Conservation (phyloP, 371 early-diverging fungal species). For the Blakeslea trispora region DNA sequence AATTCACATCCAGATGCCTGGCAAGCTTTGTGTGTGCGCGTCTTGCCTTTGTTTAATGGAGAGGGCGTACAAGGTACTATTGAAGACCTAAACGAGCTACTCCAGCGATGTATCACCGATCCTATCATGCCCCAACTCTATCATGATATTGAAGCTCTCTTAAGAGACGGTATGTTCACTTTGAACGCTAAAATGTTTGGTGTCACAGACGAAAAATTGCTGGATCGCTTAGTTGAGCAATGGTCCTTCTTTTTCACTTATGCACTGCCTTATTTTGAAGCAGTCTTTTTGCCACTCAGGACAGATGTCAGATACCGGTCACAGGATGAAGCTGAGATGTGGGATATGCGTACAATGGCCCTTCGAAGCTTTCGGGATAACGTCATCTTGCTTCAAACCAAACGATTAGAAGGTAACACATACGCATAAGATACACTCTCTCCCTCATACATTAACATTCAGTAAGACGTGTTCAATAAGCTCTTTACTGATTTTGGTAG, state of each 20-base stretch:
- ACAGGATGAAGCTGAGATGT: slow-evolving; percentile 47
- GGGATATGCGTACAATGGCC: slow-evolving; percentile 69
- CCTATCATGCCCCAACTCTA: slow-evolving; percentile 48
- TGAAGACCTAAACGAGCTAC: slow-evolving; percentile 81
- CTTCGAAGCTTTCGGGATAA: slow-evolving; percentile 71
- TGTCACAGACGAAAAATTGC: slow-evolving; percentile 71
- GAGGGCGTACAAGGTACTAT: slow-evolving; percentile 80
- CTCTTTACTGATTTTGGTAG: slow-evolving; percentile 70
- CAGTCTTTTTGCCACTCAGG: slow-evolving; percentile 79
- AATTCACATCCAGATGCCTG: slow-evolving; percentile 64
- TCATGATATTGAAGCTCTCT: slow-evolving; percentile 62
- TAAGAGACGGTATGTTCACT: slow-evolving; percentile 73
- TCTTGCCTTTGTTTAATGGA: slow-evolving; percentile 86
- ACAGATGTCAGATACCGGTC: slow-evolving; percentile 51
- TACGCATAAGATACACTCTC: not conserved
- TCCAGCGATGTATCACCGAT: slow-evolving; percentile 67
- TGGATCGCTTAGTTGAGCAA: slow-evolving; percentile 74
- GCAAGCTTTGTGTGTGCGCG: slow-evolving; percentile 72
- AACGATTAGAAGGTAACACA: slow-evolving; percentile 66
- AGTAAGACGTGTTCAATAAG: slow-evolving; percentile 69
- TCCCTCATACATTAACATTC: not conserved
- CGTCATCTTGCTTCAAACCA: slow-evolving; percentile 68
- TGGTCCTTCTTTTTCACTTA: slow-evolving; percentile 88
- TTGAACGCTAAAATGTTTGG: slow-evolving; percentile 71
- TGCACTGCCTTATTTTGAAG: slow-evolving; percentile 85